These are phyloP conservation scores for Talaromyces albobiverticillius DNA, from an alignment of 2,329 filamentous ascomycete species.

Conservation along the genomic window DNA sequence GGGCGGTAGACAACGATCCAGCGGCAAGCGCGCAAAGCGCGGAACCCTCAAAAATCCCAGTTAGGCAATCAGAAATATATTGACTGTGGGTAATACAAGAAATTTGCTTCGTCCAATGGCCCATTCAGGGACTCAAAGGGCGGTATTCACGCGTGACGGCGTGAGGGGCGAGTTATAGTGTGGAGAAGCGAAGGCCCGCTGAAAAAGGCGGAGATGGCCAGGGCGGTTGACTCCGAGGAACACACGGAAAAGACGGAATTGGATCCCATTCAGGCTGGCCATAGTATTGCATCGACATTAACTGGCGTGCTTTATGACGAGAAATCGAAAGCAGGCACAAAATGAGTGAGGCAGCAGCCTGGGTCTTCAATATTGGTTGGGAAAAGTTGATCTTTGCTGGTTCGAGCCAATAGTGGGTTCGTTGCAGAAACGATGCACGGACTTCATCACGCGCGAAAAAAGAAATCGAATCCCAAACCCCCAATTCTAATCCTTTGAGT, in stretches of 20 bases:
- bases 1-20: background rate
- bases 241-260: background rate
- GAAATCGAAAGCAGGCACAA: background rate
- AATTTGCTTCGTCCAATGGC: slow-evolving; percentile 16
- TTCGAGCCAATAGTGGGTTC: slow-evolving; percentile 11
- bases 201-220: background rate
- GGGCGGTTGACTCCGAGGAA: background rate
- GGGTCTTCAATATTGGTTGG: too few relatives aligned
- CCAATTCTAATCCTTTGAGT: slow-evolving; percentile 2
- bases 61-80: slow-evolving; percentile 14
- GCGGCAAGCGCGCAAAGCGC: slow-evolving; percentile 41
- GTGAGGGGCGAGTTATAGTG: background rate
- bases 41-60: slow-evolving; percentile 20
- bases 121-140: slow-evolving; percentile 24
- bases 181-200: background rate
- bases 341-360: too few relatives aligned
- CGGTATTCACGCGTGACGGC: background rate
- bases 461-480: slow-evolving; percentile 6
- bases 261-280: background rate
- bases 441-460: slow-evolving; percentile 16
- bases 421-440: slow-evolving; percentile 13
- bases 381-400: slow-evolving; percentile 7
- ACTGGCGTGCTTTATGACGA: background rate
- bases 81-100: slow-evolving; percentile 19
- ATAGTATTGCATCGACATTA: background rate